Conservation (phyloP, 148 eudicot species). For the Selenicereus undatus region DNA sequence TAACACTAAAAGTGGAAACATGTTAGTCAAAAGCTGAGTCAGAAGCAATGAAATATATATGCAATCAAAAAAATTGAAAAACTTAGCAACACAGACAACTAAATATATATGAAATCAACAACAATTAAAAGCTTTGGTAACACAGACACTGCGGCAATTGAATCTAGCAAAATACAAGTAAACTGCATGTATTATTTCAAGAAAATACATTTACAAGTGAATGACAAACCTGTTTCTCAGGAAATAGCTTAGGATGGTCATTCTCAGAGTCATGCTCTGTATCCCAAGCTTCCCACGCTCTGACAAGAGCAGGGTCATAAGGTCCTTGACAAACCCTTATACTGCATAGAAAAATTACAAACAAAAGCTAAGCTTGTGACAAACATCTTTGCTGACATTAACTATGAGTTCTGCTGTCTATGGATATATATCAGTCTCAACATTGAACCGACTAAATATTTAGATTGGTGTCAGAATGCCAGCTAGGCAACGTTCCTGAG, state of each 20-base stretch:
- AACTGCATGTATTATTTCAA: neutral
- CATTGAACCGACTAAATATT: neutral
- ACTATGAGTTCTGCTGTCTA: slow-evolving; percentile 2
- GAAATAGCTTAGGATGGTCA: slow-evolving; percentile 78
- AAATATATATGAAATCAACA: no score
- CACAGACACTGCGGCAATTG: neutral
- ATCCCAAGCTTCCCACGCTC: slow-evolving; percentile 95
- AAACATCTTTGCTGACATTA: neutral
- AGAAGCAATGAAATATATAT: neutral
- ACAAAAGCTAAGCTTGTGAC: slow-evolving; percentile 5
- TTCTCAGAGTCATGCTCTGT: slow-evolving; percentile 75
- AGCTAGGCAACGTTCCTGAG: neutral
- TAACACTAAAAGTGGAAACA: slow-evolving; percentile 65
- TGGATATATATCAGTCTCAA: neutral
- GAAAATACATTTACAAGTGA: neutral
- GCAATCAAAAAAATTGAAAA: neutral
- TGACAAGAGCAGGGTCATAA: slow-evolving; percentile 63
- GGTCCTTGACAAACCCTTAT: slow-evolving; percentile 79
- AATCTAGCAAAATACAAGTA: neutral
- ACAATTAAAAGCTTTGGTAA: neutral
- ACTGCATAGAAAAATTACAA: slow-evolving; percentile 32
- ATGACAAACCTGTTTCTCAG: slow-evolving; percentile 66
- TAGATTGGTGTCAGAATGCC: neutral
- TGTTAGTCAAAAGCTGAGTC: slow-evolving; percentile 4
- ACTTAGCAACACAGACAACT: no score